Base-by-base conservation (phyloP, 129 eudicot genomes). In the Helianthus tuberosus region DNA sequence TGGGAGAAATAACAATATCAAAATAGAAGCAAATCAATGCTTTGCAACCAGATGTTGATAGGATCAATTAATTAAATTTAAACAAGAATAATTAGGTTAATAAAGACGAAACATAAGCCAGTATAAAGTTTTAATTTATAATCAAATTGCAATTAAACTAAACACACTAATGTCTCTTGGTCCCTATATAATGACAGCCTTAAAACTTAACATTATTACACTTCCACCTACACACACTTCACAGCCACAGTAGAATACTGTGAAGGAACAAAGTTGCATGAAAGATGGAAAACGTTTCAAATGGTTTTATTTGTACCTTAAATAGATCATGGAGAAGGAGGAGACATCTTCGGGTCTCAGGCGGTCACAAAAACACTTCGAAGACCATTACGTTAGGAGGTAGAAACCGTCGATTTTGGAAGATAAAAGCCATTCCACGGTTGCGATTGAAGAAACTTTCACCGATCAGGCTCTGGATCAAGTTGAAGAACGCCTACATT, bases 401-500 rank as follows among this genome's bases (percentile, higher is more conserved):
- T 0, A 71, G 55, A 46, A 76, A 60, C 25, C 69, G 61, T 9
- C 74, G 85, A 52, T 71, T 73, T 25, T 84, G 92, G 96, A 79
- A 80, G 75, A 58, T 87, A 65, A 86, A 83, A 77, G 44, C 64
- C 5, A 44, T 75, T 3, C 85, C 74, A 38, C 85, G 78, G 47
- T 60, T 85, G 68, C 77, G 82, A 46, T 55, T 85, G 68, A 79
- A 76, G 63, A 78, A 58, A 48, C 72, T 51, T n/a, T 87, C 93
- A 11, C 93, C 93, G 0, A 27, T 81, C 25, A 74, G 77, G 68
- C 38, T 90, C 7, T 90, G 81, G 87, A 57, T 75, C 38, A 83
- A 81, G 71, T 11, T 90, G 5, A 87, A 85, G 86, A 87, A 79
- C 46, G 86, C 86, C 1, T 90, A 90, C 44, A 66, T 85, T 25